phyloP scores from a whole-genome alignment of 1,139 yeast species.

The Saccharomyces hybrid region DNA sequence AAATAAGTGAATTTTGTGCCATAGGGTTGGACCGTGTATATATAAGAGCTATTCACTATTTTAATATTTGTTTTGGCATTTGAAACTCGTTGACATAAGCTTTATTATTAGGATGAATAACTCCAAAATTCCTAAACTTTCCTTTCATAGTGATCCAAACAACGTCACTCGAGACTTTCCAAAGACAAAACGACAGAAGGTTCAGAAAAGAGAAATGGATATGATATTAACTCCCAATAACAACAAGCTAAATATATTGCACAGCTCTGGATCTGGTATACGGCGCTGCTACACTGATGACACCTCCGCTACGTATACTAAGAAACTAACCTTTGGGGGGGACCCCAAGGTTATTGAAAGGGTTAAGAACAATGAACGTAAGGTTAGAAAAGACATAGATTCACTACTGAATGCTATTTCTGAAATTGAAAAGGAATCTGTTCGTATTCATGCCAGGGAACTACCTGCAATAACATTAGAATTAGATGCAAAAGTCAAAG shows the following conservation, averaged over 20 bases:
- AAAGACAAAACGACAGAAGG: background rate
- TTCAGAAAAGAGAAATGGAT: background rate
- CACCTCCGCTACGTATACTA: background rate
- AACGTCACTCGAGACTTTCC: background rate
- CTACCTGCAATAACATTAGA: slow-evolving; percentile 15
- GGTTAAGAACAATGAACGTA: slow-evolving; percentile 18
- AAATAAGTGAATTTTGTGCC: background rate
- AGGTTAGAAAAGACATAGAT: slow-evolving; percentile 23
- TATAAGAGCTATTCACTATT: background rate
- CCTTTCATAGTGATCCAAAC: background rate
- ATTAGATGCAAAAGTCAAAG: slow-evolving; percentile 9
- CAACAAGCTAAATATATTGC: background rate
- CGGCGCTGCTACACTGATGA: background rate
- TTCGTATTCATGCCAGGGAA: slow-evolving; percentile 10
- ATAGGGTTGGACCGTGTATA: background rate
- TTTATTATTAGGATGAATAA: background rate
- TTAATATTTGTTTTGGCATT: background rate
- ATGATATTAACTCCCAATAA: background rate
- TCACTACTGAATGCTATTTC: slow-evolving; percentile 20
- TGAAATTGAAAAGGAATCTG: slow-evolving; percentile 23
- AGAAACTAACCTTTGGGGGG: slow-evolving; percentile 8
- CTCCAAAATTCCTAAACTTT: background rate
- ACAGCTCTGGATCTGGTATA: background rate
- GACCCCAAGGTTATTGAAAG: slow-evolving; percentile 12
- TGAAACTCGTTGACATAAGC: background rate